A percentile compares a stretch with the other conserved stretches of the same genome.
These are phyloP conservation scores for Barnettozyma hawaiiensis DNA, from an alignment of 1,139 yeast species.

Conservation along the genomic window DNA sequence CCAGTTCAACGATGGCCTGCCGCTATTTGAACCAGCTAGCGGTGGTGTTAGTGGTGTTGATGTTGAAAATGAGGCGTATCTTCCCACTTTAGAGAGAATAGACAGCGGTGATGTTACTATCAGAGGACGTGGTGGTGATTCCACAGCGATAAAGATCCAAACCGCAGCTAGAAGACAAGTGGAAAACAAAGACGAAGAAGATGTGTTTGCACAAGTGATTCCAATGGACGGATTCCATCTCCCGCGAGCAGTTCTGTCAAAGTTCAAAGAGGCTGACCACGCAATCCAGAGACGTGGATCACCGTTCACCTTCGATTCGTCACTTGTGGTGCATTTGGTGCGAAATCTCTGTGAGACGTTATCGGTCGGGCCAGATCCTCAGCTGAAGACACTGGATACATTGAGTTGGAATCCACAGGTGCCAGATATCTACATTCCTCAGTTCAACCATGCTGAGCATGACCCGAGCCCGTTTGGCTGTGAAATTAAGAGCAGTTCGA, in stretches of 20 bases:
- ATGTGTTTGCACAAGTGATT: slow-evolving; percentile 35
- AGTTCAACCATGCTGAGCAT: slow-evolving; percentile 66
- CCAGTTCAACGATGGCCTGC: slow-evolving; percentile 17
- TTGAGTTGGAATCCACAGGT: slow-evolving; percentile 16
- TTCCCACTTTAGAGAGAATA: slow-evolving; percentile 23
- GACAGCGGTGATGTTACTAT: slow-evolving; percentile 16
- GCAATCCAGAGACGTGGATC: slow-evolving; percentile 75
- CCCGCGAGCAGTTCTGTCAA: slow-evolving; percentile 47
- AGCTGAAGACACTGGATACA: slow-evolving; percentile 13
- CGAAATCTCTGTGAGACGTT: slow-evolving; percentile 15
- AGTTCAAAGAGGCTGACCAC: slow-evolving; percentile 46
- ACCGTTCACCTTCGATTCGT: slow-evolving; percentile 75
- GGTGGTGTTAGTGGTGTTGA: slow-evolving; percentile 45
- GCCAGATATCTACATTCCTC: slow-evolving; percentile 50
- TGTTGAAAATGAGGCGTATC: slow-evolving; percentile 40
- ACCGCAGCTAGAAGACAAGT: background rate
- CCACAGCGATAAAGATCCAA: slow-evolving; percentile 18
- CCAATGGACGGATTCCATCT: slow-evolving; percentile 86
- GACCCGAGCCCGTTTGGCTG: slow-evolving; percentile 54
- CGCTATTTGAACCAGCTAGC: slow-evolving; percentile 25
- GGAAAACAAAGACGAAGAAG: slow-evolving; percentile 1
- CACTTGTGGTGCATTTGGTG: slow-evolving; percentile 18
- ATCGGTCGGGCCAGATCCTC: slow-evolving; percentile 5
- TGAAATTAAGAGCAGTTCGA: slow-evolving; percentile 35
- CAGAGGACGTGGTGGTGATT: slow-evolving; percentile 33